These are phyloP conservation scores for Nyssa sinensis DNA, from an alignment of 148 eudicot genomes.

Conservation along the genomic window DNA sequence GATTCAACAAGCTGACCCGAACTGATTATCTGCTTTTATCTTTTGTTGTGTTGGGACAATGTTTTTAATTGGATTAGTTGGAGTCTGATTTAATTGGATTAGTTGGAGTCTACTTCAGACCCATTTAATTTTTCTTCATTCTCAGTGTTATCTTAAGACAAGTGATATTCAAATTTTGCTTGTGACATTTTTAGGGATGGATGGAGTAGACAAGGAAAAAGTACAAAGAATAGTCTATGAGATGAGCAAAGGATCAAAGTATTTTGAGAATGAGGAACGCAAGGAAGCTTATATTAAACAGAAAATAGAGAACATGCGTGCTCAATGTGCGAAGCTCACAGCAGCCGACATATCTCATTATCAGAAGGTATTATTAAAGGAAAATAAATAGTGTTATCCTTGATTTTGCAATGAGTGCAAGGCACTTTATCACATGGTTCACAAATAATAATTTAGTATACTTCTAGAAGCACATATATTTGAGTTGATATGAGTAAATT, in stretches of 20 bases:
- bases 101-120: neutral
- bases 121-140: neutral
- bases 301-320: slow-evolving; percentile 75
- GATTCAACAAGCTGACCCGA: neutral
- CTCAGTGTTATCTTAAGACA: neutral
- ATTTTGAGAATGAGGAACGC: slow-evolving; percentile 83
- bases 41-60: neutral
- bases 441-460: neutral
- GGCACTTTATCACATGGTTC: neutral
- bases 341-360: slow-evolving; percentile 58
- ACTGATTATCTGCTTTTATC: no score
- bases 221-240: slow-evolving; percentile 91
- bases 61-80: neutral
- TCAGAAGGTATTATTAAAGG: slow-evolving; percentile 56
- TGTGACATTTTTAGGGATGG: slow-evolving; percentile 56
- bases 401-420: neutral
- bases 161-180: neutral
- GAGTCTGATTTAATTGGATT: no score
- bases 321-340: slow-evolving; percentile 61
- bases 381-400: neutral
- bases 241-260: slow-evolving; percentile 98
- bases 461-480: no score
- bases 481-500: neutral
- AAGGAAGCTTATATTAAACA: slow-evolving; percentile 72
- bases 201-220: slow-evolving; percentile 95